phyloP scores from a whole-genome alignment of 2,329 filamentous ascomycete genomes.

The Aspergillus awamori region DNA sequence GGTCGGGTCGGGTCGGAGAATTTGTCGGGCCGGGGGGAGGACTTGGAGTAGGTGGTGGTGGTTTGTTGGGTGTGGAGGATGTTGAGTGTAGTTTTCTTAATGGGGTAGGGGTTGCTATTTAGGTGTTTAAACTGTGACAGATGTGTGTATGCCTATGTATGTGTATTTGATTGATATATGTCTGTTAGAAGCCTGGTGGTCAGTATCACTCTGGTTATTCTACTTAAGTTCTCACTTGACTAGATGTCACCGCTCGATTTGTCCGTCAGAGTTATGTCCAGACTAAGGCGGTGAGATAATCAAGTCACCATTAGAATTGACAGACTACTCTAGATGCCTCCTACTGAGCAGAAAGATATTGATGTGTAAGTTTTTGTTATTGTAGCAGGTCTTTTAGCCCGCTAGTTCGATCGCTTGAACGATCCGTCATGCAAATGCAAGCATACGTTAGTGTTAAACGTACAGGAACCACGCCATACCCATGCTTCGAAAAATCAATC shows the following conservation, averaged over 20 bases:
- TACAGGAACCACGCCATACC: constrained; percentile 18
- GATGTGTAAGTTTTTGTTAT: too few relatives aligned
- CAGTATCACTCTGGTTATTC: neutral
- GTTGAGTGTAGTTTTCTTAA: neutral
- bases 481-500: constrained; percentile 16
- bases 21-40: neutral
- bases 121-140: neutral
- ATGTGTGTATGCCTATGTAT: neutral
- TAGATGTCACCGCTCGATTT: neutral
- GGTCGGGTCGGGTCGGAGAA: neutral
- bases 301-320: too few relatives aligned
- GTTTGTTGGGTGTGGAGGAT: neutral
- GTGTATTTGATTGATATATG: neutral
- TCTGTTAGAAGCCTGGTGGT: too few relatives aligned
- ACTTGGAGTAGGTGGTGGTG: too few relatives aligned
- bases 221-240: neutral
- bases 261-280: neutral
- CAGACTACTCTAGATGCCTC: too few relatives aligned
- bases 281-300: neutral
- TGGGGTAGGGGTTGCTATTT: neutral
- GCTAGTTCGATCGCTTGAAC: neutral
- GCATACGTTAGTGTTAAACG: constrained; percentile 9
- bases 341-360: too few relatives aligned
- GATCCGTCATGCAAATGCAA: constrained; percentile 32
- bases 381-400: neutral